Base-by-base conservation (phyloP, 2,329 filamentous ascomycete genomes). In the Claviceps cyperi region DNA sequence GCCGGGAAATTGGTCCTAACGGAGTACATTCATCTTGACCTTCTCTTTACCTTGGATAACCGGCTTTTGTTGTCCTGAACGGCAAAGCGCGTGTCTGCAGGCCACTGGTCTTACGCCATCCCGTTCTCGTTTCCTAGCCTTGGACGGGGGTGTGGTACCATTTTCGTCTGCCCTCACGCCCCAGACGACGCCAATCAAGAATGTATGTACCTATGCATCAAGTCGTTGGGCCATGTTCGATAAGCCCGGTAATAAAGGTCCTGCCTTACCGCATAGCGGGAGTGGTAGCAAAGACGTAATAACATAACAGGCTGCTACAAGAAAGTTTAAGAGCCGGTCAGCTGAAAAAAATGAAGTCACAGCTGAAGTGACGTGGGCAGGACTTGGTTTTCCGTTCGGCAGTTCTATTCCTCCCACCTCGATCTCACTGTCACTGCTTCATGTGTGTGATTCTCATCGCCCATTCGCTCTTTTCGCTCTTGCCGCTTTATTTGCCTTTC, bases 1-100 rank as follows among this genome's bases (percentile, higher is more conserved):
- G 52, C 50, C 47, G 53, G 56, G 56, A 58, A 57, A 58, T 58
- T 58, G 51, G 53, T 54, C 52, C 51, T 52, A 40, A 40, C 53
- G 28, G 28, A 32, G 28, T 9, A 32, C 28, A 32, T 32, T 4
- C 28, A 32, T 32, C 28, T 51, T 48, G 47, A 39, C 13, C 43
- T 35, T 38, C 11, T 32, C 28, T 51, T 48, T 49, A 39, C 13
- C 43, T 35, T 38, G 48, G 28, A 41, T 15, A 43, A 28, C 19
- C 46, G 28, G 17, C 4, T 37, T 47, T 22, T 14, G 21, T 40
- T 47, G 46, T 37, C 28, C 36, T 24, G 37, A 37, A 47, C 36
- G 17, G 35, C 19, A 47, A 47, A 47, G 36, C 21, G 36, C 39
- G 47, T 43, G 39, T 48, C 28, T 37, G 28, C 13, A 15, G 44